Conservation (phyloP, 345 rosid genomes). For the Citrus inodora region DNA sequence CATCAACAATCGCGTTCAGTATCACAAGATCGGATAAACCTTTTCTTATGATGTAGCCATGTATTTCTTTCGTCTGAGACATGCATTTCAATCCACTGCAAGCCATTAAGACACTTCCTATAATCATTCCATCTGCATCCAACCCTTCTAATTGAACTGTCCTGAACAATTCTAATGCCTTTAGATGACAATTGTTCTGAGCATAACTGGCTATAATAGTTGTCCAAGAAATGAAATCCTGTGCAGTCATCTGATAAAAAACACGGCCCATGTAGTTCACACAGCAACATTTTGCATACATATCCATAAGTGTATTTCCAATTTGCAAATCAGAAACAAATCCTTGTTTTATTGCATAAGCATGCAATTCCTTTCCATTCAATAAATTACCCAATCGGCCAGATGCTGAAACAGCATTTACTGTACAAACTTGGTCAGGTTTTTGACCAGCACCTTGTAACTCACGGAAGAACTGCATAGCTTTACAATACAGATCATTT, state of each 20-base stretch:
- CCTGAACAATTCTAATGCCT: slow-evolving; percentile 49
- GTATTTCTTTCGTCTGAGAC: slow-evolving; percentile 56
- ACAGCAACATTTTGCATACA: slow-evolving; percentile 70
- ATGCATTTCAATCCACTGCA: slow-evolving; percentile 48
- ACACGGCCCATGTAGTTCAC: slow-evolving; percentile 49
- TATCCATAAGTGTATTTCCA: slow-evolving; percentile 71
- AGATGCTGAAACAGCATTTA: slow-evolving; percentile 49
- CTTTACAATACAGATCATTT: slow-evolving; percentile 50
- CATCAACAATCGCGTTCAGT: slow-evolving; percentile 56
- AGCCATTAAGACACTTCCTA: slow-evolving; percentile 67
- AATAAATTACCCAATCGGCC: slow-evolving; percentile 57
- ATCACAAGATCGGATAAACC: slow-evolving; percentile 57
- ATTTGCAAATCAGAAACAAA: slow-evolving; percentile 50
- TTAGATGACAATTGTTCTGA: slow-evolving; percentile 45
- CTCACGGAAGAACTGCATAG: slow-evolving; percentile 42
- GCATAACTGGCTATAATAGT: slow-evolving; percentile 70
- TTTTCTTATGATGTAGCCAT: slow-evolving; percentile 55
- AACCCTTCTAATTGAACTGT: slow-evolving; percentile 41
- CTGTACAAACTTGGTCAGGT: slow-evolving; percentile 55
- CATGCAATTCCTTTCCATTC: slow-evolving; percentile 78
- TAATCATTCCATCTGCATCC: slow-evolving; percentile 59
- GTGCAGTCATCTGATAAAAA: slow-evolving; percentile 47
- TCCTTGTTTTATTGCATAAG: slow-evolving; percentile 57
- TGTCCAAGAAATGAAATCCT: slow-evolving; percentile 85
- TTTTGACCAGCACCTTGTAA: slow-evolving; percentile 46